These are phyloP conservation scores for Eimeria praecox DNA, from an alignment of 169 alveolate genomes.

Conservation along the genomic window DNA sequence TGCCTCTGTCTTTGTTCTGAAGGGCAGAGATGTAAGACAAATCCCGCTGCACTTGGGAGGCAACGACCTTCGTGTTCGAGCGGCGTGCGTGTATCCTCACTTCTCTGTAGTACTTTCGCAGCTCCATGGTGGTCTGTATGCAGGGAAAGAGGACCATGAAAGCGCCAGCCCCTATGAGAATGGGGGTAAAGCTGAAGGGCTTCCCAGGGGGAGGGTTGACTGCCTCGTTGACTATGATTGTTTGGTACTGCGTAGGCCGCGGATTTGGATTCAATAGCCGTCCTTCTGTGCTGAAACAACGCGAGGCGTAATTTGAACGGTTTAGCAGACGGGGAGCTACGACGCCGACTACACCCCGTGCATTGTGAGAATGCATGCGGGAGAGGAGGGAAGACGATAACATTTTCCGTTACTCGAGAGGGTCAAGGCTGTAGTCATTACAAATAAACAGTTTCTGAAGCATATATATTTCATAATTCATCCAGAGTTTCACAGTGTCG, in stretches of 20 bases:
- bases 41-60: no score
- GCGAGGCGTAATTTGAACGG: neutral
- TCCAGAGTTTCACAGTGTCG: neutral
- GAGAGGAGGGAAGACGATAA: neutral
- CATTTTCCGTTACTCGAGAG: neutral
- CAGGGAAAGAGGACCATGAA: conserved; percentile 58
- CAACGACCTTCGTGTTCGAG: no score
- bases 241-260: conserved; percentile 58
- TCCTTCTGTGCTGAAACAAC: conserved; percentile 8
- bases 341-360: neutral
- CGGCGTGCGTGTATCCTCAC: neutral
- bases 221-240: conserved; percentile 38
- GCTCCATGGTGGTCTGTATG: conserved; percentile 52
- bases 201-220: conserved; percentile 50
- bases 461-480: neutral
- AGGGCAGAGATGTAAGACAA: no score
- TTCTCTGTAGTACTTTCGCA: conserved; percentile 20
- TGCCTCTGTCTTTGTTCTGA: no score
- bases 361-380: conserved; percentile 44
- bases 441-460: neutral
- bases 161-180: neutral
- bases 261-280: conserved; percentile 24
- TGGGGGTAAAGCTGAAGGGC: conserved; percentile 34
- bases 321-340: neutral
- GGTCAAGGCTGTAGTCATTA: neutral